Evolutionary conservation across 305 asterid genomes (phyloP), one percentile per base, ranked within the genome.

Genomic region (Caryopteris hybrid): DNA sequence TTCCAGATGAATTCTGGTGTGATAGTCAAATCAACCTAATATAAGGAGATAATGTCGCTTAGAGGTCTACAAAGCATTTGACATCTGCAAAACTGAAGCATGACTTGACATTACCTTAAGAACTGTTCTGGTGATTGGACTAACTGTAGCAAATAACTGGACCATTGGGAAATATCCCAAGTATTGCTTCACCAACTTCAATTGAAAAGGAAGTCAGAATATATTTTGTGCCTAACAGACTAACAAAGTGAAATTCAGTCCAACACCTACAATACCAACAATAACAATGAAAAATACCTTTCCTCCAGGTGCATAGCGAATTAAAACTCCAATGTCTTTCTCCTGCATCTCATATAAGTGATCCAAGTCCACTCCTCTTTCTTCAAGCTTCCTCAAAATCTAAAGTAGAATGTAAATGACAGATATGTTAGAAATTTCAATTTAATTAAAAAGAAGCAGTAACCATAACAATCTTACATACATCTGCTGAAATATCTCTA

Each of bases 91-190:
- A 54, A 51, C 64, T 70, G 61, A 51, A 74, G 73, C 31, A 59
- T 41, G 25, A 48, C 78, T 62, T 51, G 75, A 18, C 72, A 56
- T 67, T 82, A 94, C 99, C 99, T 94, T 94, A 68, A 94, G 85
- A 75, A 94, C 98, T 45, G 97, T 94, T 82, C 99, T 89, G 25
- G 99, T 94, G 74, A 94, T 94, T 69, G 99, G 99, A 85, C 99
- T 94, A 33, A 91, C 96, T 76, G 89, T 89, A 66, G 98, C 98
- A 69, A 82, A 82, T 80, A 94, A 81, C 80, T 81, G 82, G 71
- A 94, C 88, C 82, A 86, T 86, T 68, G 99, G 99, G 74, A 91
- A 89, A 80, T 78, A 84, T 69, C 92, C 97, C 76, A 94, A 61
- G 77, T 82, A 83, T 80, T 91, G 96, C 84, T 89, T 94, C 64